A percentile compares a stretch with the other conserved stretches of the same genome.
Conservation (phyloP, 139 green algal genomes). For the Closterium sp. region DNA sequence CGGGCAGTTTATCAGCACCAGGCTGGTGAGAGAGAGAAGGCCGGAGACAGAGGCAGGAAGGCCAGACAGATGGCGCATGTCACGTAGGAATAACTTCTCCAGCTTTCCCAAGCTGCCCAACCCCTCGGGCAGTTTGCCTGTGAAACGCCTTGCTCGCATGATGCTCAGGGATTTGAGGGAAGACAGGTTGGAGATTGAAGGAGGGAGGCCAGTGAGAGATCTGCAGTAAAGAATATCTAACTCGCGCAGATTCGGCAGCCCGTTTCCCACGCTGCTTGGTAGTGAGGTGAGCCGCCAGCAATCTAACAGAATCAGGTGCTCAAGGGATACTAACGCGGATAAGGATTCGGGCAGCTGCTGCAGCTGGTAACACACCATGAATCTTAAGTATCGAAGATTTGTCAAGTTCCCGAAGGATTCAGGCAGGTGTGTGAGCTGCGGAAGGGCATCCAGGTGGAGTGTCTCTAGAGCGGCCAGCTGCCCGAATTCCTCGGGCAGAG, state of each 20-base stretch:
- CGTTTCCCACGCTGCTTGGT: neutral
- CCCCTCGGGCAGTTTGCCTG: neutral
- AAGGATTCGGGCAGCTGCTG: neutral
- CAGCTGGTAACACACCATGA: neutral
- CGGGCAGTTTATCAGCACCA: neutral
- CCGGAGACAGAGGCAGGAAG: neutral
- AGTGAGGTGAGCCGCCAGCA: neutral
- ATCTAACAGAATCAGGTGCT: neutral
- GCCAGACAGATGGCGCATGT: neutral
- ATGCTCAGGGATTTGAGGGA: neutral
- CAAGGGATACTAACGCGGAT: neutral
- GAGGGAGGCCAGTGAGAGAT: neutral
- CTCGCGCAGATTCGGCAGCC: neutral
- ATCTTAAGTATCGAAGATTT: neutral
- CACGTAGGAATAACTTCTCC: neutral
- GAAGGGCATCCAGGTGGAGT: neutral
- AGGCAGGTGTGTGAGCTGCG: neutral
- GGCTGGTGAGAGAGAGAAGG: neutral
- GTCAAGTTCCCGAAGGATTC: neutral
- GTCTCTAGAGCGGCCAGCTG: neutral
- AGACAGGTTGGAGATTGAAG: neutral
- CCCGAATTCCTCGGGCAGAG: neutral
- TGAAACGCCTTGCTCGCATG: neutral
- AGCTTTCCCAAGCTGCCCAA: neutral
- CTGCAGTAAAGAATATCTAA: neutral